Conservation (phyloP, 2,329 filamentous ascomycete genomes). For the Sarocladiaceae sp. region DNA sequence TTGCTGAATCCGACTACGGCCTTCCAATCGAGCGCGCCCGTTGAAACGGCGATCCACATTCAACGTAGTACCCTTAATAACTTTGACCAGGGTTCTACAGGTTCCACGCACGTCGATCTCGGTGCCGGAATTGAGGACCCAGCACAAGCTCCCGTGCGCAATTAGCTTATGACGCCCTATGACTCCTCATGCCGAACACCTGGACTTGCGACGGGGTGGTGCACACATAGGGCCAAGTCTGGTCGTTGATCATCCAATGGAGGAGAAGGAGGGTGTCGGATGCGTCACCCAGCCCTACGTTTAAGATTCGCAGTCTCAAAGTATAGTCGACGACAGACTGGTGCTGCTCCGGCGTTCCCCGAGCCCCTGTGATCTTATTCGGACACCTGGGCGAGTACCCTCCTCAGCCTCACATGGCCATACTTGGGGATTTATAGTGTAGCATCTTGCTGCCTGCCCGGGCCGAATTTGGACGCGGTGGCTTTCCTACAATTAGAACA, state of each 20-base stretch:
- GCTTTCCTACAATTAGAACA: too few species aligned
- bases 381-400: background rate
- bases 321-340: background rate
- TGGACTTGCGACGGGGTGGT: conserved; percentile 25
- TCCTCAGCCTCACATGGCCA: conserved; percentile 6
- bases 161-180: background rate
- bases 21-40: background rate
- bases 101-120: background rate
- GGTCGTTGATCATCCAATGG: conserved; percentile 1
- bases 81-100: background rate
- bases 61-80: background rate
- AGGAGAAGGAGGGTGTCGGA: background rate
- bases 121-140: background rate
- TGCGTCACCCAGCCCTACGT: conserved; percentile 3
- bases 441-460: background rate
- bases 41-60: background rate
- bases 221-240: conserved; percentile 21
- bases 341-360: background rate
- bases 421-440: background rate
- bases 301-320: background rate
- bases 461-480: background rate
- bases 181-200: conserved; percentile 13
- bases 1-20: background rate
- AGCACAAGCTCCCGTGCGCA: background rate
- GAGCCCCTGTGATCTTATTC: background rate